Evolutionary conservation across 106 monocot species (phyloP).

Genomic region (Platanthera guangdongensis): DNA sequence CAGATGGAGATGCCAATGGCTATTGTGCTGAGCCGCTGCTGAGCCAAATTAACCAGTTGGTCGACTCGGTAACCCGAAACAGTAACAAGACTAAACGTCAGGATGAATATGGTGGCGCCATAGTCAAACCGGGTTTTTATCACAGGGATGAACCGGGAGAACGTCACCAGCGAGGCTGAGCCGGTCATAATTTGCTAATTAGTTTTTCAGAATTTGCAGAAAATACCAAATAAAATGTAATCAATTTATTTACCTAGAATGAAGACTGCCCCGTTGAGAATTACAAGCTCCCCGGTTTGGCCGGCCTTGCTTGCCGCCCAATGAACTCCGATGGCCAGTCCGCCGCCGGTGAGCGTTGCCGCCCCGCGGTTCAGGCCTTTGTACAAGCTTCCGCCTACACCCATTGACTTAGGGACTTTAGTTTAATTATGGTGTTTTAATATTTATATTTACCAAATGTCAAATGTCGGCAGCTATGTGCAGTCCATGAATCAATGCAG

Average conservation of each 20-base stretch:
- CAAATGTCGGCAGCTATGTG: neutral
- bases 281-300: conserved; percentile 33
- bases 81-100: conserved; percentile 44
- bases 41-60: conserved; percentile 28
- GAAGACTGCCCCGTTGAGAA: conserved; percentile 42
- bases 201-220: neutral
- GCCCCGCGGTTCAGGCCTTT: conserved; percentile 53
- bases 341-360: conserved; percentile 36
- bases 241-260: conserved; percentile 32
- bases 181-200: neutral
- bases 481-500: too few species aligned
- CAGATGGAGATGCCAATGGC: conserved; percentile 34
- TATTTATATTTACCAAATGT: neutral
- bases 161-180: conserved; percentile 43
- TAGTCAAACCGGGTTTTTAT: conserved; percentile 45
- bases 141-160: conserved; percentile 41
- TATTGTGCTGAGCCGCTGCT: conserved; percentile 34
- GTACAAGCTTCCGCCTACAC: conserved; percentile 50
- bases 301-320: conserved; percentile 43
- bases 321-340: conserved; percentile 51
- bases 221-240: neutral
- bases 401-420: neutral
- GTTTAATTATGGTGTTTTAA: neutral
- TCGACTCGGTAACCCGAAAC: conserved; percentile 41
- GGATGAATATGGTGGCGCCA: conserved; percentile 50